Base-by-base conservation (phyloP, 495 filamentous ascomycete genomes). In the Aspergillus sparsus region DNA sequence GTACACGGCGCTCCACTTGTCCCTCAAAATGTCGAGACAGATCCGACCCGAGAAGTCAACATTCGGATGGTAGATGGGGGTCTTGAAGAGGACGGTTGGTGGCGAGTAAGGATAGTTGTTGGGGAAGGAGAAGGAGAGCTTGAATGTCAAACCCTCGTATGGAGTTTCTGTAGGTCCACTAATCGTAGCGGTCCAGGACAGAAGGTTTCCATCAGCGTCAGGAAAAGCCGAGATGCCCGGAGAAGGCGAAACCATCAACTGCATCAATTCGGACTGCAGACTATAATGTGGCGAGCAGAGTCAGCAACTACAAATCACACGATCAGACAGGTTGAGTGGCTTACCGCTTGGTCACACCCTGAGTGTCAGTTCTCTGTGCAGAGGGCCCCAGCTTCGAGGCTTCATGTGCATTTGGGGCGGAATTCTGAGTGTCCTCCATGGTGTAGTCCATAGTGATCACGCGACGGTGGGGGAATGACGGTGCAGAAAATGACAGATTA, bases 211-310 rank as follows among this genome's bases (percentile, higher is more conserved):
- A 66, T 94, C 90, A 33, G 85, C 85, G 62, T 90, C 88, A 44
- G 94, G 94, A 64, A 99, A 99, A 56, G 95, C 95, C 49, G 93
- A 96, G 67, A 98, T 87, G 63, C 94, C 94, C 55, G 94, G 92
- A 3, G 92, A 91, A 7, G 92, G 85, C 32, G 91, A 91, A 64
- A 92, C 90, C 94, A 99, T 99, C 41, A 99, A 82, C 75, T 93
- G 87, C 92, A 98, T 97, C 54, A 99, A 82, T 74, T 99, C 94
- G 42, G 91, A 91, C 76, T 99, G 94, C 59, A 99, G 82, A 62
- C 93, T 98, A 73, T 32, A 70, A 0, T 11, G 58, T 5, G 10
- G 32, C 62, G 42, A 16, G 57, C 65, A 27, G 33, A 3, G 49
- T 64, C 27, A 68, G 63, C 36, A 53, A 41, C 13, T 6, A 15